Percentiles rank a stretch among this genome's conserved stretches.
Conservation (phyloP, 208 protist genomes). For the Crithidia expoeki region DNA sequence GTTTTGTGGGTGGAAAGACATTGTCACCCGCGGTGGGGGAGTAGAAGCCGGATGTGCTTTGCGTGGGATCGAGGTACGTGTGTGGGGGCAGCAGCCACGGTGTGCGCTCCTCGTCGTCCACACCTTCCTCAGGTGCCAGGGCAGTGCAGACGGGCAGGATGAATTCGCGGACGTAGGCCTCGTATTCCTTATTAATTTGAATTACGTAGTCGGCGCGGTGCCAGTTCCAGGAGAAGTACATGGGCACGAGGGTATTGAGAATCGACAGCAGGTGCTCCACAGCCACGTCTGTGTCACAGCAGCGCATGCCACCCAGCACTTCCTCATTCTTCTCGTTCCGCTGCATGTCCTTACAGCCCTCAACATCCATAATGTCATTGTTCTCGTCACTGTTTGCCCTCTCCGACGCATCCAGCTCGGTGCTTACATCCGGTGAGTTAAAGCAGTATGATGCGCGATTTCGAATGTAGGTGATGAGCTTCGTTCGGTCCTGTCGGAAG, state of each 20-base stretch:
- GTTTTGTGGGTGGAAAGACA: not conserved
- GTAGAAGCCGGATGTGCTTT: constrained; percentile 22
- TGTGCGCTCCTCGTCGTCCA: constrained; percentile 55
- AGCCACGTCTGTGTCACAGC: constrained; percentile 56
- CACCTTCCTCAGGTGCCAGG: constrained; percentile 55
- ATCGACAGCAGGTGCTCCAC: constrained; percentile 81
- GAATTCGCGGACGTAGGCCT: constrained; percentile 67
- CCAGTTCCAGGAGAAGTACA: constrained; percentile 93
- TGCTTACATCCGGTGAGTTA: constrained; percentile 8
- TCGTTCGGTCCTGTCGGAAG: constrained; percentile 60
- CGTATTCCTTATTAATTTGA: constrained; percentile 87
- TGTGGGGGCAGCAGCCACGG: constrained; percentile 42
- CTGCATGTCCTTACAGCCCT: not conserved
- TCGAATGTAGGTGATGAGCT: constrained; percentile 53
- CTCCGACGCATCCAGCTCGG: not conserved
- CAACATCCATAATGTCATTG: not conserved
- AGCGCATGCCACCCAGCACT: constrained; percentile 5
- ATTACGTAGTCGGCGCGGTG: constrained; percentile 80
- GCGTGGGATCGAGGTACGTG: constrained; percentile 26
- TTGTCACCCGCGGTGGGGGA: constrained; percentile 9
- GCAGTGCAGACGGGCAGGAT: constrained; percentile 72
- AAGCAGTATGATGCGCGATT: constrained; percentile 38
- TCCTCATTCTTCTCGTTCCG: constrained; percentile 4
- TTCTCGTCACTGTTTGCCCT: constrained; percentile 15
- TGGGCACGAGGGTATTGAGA: constrained; percentile 76